Evolutionary conservation across 768 basidiomycete genomes (phyloP), one percentile per base, ranked within the genome.

Genomic region (Cyclocybe cylindracea): DNA sequence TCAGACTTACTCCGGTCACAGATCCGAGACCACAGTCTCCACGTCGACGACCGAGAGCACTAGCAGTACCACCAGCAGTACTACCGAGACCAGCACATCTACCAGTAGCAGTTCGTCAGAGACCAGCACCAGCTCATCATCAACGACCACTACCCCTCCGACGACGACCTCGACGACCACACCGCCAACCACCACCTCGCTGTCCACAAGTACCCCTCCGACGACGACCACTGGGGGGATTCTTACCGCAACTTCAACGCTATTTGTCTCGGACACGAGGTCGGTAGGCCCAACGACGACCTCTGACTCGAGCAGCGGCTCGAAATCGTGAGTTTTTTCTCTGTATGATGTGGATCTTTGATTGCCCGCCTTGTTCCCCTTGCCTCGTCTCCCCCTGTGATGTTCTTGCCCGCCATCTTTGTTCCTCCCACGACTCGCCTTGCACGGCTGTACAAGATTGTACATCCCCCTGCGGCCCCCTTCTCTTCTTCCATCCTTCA

Each of bases 171-270:
- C 46, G 11, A 36, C 51, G 11, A 42, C 50, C 10, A 39, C 46
- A 2, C 10, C 62, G 7, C 24, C 51, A 7, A 50, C 46, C 18
- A 31, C 44, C 6, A 11, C 44, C 9, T 10, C 51, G 33, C 46
- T 42, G 5, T 44, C 44, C 11, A 36, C 44, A 10, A 50, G 40
- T 3, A 48, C 53, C 36, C 32, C 39, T 1, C 8, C 39, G 13
- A 29, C 35, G 16, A 49, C 46, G 18, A 45, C 39, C 37, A 43
- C 48, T 1, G 43, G 46, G 4, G 56, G 46, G 18, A 45, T 60
- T 5, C 54, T 63, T 13, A 66, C 62, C 5, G 53, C 48, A 14
- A 64, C 61, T n/a, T 55, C 63, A 3, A 60, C 61, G 9, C 32
- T 39, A 29, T 45, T 57, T n/a, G 44, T 54, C 5, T 39, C 63